Evolutionary conservation across 1,284 basidiomycete genomes (phyloP), one percentile per base, ranked within the genome.

Genomic region (Veloboletus limbatus): DNA sequence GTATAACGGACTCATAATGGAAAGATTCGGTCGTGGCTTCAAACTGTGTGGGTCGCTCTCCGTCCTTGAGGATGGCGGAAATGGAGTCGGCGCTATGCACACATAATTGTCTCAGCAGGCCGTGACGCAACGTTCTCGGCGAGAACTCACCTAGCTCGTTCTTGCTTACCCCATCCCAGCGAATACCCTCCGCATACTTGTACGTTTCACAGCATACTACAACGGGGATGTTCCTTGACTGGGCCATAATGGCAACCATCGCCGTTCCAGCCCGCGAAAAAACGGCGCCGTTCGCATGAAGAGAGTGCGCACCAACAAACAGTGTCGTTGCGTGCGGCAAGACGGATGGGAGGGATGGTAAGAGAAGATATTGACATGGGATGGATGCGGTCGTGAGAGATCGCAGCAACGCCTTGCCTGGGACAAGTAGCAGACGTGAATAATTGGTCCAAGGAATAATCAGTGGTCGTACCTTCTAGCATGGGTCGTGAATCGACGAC

Each of bases 151-250:
- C 92, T 27, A 97, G 74, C 69, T 99, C 97, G 65, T 99, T 99
- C 66, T 91, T 92, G 24, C 92, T 93, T 54, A 99, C 93, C 25
- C 89, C 89, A 68, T 99, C 97, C 40, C 99, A 74, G 66, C 92
- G 87, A 27, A 99, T 88, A 27, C 85, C 82, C 58, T 99, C 97
- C 18, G 89, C 89, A 60, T 97, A 98, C 68, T 99, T 99, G 76
- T 98, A 98, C 16, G 97, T 99, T 71, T 99, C 97, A 58, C 95
- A 97, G 59, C 94, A 97, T 14, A 96, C 93, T 41, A 99, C 84
- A 14, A 98, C 93, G 7, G 97, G 97, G 1, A 98, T 86, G 17
- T 85, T 85, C 60, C 88, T 81, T 45, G 84, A 82, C 66, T 92
- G 91, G 0, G 93, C 92, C 76, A 98, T 84, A 92, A 99, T 95